Base-by-base conservation (phyloP, 306 rosid genomes). In the Delonix regia region DNA sequence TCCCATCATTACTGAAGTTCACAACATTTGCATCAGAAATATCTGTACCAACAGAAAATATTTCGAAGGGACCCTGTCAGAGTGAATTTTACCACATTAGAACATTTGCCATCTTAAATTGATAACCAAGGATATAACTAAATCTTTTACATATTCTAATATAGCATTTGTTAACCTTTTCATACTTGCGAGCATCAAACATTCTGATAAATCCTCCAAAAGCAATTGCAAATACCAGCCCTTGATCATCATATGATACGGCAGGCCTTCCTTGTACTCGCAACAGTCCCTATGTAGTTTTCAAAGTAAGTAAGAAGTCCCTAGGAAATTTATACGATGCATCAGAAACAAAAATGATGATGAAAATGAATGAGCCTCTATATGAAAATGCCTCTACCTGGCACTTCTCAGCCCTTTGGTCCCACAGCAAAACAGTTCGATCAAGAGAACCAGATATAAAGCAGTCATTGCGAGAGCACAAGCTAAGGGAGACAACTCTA, bases 191-290 rank as follows among this genome's bases (percentile, higher is more conserved):
- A 69, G 96, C 84, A 80, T 95, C 99, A 84, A 95, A 93, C 97
- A 92, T 89, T 85, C 98, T 87, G 63, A 95, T 73, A 83, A 76
- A 86, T 67, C 97, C 98, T 73, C 98, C 98, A 85, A 88, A 95
- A 72, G 99, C 98, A 87, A 95, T 66, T 66, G 98, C 89, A 86
- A 95, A 93, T 60, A 95, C 90, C 48, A 88, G 87, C 51, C 99
- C 99, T 86, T 91, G 99, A 78, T 95, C 98, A 74, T 95, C 99
- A 38, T 95, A 95, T 27, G 98, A 86, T 18, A 91, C 83, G 75
- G 97, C 96, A 79, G 99, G 99, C 85, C 97, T 92, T 87, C 98
- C 99, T 89, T 95, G 97, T 76, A 91, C 98, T 34, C 82, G 96
- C 77, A 92, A 74, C 48, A 91, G 99, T 82, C 97, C 99, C 99